Evolutionary conservation across 345 rosid genomes (phyloP), one percentile per base, ranked within the genome.

Genomic region (Salix arbutifolia): DNA sequence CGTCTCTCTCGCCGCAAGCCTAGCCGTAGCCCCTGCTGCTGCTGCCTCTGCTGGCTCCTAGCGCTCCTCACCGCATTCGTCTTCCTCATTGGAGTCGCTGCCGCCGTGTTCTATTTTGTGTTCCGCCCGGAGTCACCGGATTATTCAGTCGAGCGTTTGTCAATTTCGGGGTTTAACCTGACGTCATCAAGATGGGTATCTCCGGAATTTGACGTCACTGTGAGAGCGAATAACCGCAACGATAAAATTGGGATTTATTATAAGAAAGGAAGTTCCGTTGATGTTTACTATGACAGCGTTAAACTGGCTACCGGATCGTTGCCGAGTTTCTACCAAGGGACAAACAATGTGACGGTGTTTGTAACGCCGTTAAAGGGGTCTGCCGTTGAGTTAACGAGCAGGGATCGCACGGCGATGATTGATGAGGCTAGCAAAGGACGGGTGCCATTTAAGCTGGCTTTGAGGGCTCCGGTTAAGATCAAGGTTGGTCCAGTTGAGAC

Each of bases 401-500:
- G 73, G 0, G 81, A 67, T 44, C 76, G 70, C 0, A 69, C 44
- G 75, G 83, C 71, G 50, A 72, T 96, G 76, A 65, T 80, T 2
- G 46, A 56, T 0, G 82, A 37, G 1, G 46, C 69, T 67, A 88
- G 6, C 4, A 80, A 81, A 26, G 89, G 85, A 68, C 73, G 77
- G 81, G 79, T 92, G 86, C 91, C 95, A 85, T 81, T 96, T 71
- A 76, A 31, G 8, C 4, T 96, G 84, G 83, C 26, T 37, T 12
- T 93, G 69, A 90, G 77, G 79, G 94, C 83, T 2, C 94, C 94
- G 13, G 92, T 91, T 4, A 92, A 80, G 78, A 74, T 96, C 10
- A 88, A 88, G 77, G 72, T 91, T 13, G 99, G 97, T 19, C 84
- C 91, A 17, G 86, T 92, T 4, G 92, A 84, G 88, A 89, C 96